Percentiles rank a stretch among this genome's conserved stretches.
phyloP scores from a whole-genome alignment of 345 rosid species.

The Salix brachista region DNA sequence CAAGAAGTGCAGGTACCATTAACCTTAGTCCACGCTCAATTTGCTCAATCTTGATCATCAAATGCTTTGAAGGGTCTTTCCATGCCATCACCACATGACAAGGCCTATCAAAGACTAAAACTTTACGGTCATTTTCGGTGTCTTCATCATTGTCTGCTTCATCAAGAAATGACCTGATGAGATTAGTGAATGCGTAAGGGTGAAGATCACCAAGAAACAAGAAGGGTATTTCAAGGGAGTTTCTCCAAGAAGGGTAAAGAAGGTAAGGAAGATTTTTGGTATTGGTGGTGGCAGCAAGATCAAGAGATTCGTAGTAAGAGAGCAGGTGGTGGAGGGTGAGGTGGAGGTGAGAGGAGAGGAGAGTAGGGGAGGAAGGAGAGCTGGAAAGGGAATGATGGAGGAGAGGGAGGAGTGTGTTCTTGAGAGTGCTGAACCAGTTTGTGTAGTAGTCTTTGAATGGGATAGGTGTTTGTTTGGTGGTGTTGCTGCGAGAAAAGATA shows the following conservation, averaged over 20 bases:
- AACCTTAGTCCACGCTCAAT: constrained; percentile 75
- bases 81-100: constrained; percentile 55
- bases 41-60: constrained; percentile 51
- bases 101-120: constrained; percentile 6
- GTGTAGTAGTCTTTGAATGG: constrained; percentile 56
- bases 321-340: constrained; percentile 63
- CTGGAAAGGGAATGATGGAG: constrained; percentile 56
- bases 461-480: constrained; percentile 26
- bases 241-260: constrained; percentile 74
- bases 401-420: constrained; percentile 57
- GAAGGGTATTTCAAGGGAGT: constrained; percentile 64
- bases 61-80: constrained; percentile 46
- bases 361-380: constrained; percentile 40
- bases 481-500: constrained; percentile 46
- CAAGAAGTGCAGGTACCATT: constrained; percentile 61
- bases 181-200: constrained; percentile 75
- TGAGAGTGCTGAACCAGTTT: constrained; percentile 62
- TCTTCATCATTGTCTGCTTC: constrained; percentile 27
- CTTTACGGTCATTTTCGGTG: background rate
- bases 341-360: constrained; percentile 50
- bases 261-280: constrained; percentile 49
- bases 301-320: constrained; percentile 71
- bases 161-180: constrained; percentile 58
- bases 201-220: constrained; percentile 88
- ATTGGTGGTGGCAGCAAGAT: constrained; percentile 47